Conservation (phyloP, 495 filamentous ascomycete species). For the Aspergillus mulundensis region DNA sequence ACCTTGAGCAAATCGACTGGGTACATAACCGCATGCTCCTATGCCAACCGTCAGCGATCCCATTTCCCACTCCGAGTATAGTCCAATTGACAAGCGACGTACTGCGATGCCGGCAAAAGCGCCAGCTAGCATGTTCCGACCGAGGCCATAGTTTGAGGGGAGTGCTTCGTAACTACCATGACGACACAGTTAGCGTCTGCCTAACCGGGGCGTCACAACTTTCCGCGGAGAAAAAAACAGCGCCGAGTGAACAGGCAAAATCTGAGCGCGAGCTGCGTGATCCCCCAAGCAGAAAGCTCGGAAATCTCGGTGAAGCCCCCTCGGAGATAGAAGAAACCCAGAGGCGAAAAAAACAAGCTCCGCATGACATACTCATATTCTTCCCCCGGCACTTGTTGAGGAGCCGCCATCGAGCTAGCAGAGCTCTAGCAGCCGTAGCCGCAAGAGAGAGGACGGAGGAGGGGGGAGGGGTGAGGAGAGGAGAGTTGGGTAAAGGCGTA, state of each 20-base stretch:
- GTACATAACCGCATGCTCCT: slow-evolving; percentile 96
- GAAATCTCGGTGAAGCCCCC: background rate
- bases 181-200: slow-evolving; percentile 22
- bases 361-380: slow-evolving; percentile 44
- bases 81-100: slow-evolving; percentile 23
- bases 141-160: slow-evolving; percentile 64
- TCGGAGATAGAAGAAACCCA: background rate
- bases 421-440: slow-evolving; percentile 36
- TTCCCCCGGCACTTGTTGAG: slow-evolving; percentile 35
- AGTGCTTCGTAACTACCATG: slow-evolving; percentile 61
- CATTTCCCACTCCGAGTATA: background rate
- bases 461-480: slow-evolving; percentile 2
- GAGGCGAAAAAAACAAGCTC: slow-evolving; percentile 7
- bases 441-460: slow-evolving; percentile 8
- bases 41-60: slow-evolving; percentile 18
- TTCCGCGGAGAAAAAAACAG: background rate
- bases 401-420: slow-evolving; percentile 40
- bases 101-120: slow-evolving; percentile 98
- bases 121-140: slow-evolving; percentile 82
- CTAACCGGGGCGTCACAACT: background rate
- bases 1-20: slow-evolving; percentile 98
- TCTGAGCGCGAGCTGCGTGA: background rate
- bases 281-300: background rate
- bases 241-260: background rate
- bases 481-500: slow-evolving; percentile 3